These are phyloP conservation scores for Xylariaceae sp. DNA, from an alignment of 2,329 filamentous ascomycete genomes.

Conservation along the genomic window DNA sequence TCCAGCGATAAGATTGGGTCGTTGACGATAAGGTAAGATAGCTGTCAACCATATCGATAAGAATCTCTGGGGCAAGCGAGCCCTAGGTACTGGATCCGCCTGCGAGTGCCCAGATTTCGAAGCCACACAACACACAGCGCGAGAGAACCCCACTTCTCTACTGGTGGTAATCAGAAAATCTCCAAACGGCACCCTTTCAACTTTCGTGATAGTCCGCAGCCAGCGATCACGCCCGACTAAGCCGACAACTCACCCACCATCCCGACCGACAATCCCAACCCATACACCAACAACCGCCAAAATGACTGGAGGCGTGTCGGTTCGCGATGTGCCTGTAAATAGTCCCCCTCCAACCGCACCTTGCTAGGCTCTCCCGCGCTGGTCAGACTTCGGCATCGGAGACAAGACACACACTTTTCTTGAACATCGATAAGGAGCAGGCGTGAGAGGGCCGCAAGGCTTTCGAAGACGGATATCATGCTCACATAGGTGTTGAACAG, in stretches of 20 bases:
- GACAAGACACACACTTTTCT: too few relatives aligned
- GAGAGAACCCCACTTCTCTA: conserved; percentile 5
- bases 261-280: not conserved
- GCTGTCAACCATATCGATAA: too few relatives aligned
- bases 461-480: conserved; percentile 67
- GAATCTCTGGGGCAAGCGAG: not conserved
- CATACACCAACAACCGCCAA: not conserved
- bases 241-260: conserved; percentile 10
- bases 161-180: conserved; percentile 17
- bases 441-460: conserved; percentile 70
- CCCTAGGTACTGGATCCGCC: conserved; percentile 13
- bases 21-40: too few relatives aligned
- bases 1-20: too few relatives aligned
- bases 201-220: not conserved
- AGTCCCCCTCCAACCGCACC: not conserved
- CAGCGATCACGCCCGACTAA: not conserved
- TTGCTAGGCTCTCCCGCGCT: conserved; percentile 3
- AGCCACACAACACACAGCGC: conserved; percentile 2
- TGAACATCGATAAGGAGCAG: conserved; percentile 47
- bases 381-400: not conserved
- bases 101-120: conserved; percentile 7
- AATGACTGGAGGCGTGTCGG: not conserved
- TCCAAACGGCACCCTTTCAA: not conserved
- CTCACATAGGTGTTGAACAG: conserved; percentile 58
- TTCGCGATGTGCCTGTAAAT: not conserved